Base-by-base conservation (phyloP, 164 flowering plant species). In the Vitis cinerea region DNA sequence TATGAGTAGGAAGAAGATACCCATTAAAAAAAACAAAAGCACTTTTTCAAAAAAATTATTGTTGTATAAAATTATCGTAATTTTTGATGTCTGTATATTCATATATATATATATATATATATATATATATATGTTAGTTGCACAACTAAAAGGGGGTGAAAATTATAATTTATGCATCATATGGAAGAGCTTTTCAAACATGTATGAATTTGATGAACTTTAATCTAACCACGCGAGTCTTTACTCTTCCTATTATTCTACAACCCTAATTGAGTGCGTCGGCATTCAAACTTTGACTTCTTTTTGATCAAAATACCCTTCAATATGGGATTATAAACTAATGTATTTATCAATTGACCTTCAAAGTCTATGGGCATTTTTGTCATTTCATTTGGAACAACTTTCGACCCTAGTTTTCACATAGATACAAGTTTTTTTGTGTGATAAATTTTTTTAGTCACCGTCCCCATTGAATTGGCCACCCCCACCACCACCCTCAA, bases 201-300 rank as follows among this genome's bases (percentile, higher is more conserved):
- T 50, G 64, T 68, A 9, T 8, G 1, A 59, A n/a, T 19, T 49
- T 52, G 30, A 55, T 31, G 48, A 55, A 54, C 8, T 29, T 56
- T 52, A 70, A 61, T 62, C 13, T 14, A 54, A 53, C 13, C 61
- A 47, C 52, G 17, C 23, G 11, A 14, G n/a, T 62, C 30, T 29
- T 17, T 1, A 49, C 29, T 64, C 44, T 23, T 50, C 16, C 65
- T 29, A 23, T 15, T 7, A 37, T 71, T 62, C 69, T 8, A 60
- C 67, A 27, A 31, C 6, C 16, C 10, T 49, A 61, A 73, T 74
- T 58, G 19, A 77, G 74, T 77, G 65, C 56, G 80, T 77, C 65
- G 76, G 80, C 54, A 61, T 57, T 49, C 17, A 19, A 15, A 16
- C 23, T 73, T 77, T 71, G 74, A 67, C 73, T 16, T 70, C 50